A percentile compares a stretch with the other conserved stretches of the same genome.
These are phyloP conservation scores for Artemisia annua DNA, from an alignment of 129 eudicot species.

Conservation along the genomic window DNA sequence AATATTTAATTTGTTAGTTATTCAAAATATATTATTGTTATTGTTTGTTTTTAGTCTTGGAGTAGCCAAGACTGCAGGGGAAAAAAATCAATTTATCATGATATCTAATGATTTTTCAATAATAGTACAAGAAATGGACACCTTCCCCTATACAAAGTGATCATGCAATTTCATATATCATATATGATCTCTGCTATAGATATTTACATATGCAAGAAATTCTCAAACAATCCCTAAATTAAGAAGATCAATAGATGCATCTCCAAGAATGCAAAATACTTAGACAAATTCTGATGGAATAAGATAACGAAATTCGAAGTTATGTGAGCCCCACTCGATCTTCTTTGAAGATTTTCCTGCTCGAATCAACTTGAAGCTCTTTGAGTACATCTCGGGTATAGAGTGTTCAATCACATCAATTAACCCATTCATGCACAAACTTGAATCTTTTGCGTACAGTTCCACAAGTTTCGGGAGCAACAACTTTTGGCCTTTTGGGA, in stretches of 20 bases:
- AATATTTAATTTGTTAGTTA: too few relatives aligned
- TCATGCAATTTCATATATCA: constrained; percentile 13
- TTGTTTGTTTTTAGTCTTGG: too few relatives aligned
- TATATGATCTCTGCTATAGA: constrained; percentile 4
- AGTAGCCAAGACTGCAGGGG: too few relatives aligned
- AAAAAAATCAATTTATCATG: too few relatives aligned
- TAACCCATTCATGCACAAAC: constrained; percentile 51
- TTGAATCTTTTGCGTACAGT: constrained; percentile 52
- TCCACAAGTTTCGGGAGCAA: constrained; percentile 79
- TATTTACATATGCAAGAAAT: constrained; percentile 28
- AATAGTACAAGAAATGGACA: background rate
- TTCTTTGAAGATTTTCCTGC: constrained; percentile 46
- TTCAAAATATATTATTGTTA: too few relatives aligned
- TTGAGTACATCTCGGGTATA: constrained; percentile 39
- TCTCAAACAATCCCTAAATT: constrained; percentile 1
- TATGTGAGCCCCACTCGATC: constrained; percentile 74
- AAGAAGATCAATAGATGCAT: constrained; percentile 10
- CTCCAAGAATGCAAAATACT: constrained; percentile 23
- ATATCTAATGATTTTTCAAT: background rate
- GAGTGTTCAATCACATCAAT: constrained; percentile 59
- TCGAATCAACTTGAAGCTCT: constrained; percentile 40
- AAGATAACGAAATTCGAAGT: constrained; percentile 58
- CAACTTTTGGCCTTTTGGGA: too few relatives aligned
- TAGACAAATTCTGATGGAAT: constrained; percentile 43
- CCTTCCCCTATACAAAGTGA: constrained; percentile 11